Base-by-base conservation (phyloP, 2,329 filamentous ascomycete species). In the Aspergillus clavatus region DNA sequence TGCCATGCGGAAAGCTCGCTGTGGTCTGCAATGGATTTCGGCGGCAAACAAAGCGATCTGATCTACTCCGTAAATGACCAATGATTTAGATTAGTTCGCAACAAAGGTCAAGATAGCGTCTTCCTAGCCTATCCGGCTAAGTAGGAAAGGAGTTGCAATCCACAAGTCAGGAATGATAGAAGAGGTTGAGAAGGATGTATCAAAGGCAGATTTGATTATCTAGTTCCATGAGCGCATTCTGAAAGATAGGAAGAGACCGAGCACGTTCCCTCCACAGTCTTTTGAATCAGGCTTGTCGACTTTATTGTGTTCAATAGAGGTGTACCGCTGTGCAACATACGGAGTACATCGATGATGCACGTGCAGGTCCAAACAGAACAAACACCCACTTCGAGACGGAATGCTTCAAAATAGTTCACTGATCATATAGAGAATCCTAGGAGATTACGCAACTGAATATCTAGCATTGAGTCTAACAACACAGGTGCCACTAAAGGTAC, bases 401-500 rank as follows among this genome's bases (percentile, higher is more conserved):
- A n/a, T n/a, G n/a, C n/a, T 27, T 3, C 8, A 40, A 33, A 35
- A 22, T 10, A 37, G 40, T 22, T 6, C 31, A 4, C 23, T 26
- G 18, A 12, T n/a, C 7, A 23, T 44, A 12, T 16, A 22, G 21
- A 47, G 12, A 29, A 50, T 47, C n/a, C 51, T 50, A 50, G 31
- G 42, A 46, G 57, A 62, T 16, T 28, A 28, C 11, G 12, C 26
- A 28, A 21, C 10, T 7, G 8, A 58, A 51, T 53, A 58, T 67
- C 62, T 68, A 61, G 56, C 55, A 67, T 67, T 66, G 58, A 47
- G 53, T 67, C 63, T 68, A 68, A 54, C 48, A 51, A 59, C 52
- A 51, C 56, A 61, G 55, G 53, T 59, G 62, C 54, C 62, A 60
- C 61, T 69, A 69, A 58, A 65, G 60, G 55, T 70, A 69, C 66